These are phyloP conservation scores for Suillus subluteus DNA, from an alignment of 768 basidiomycete genomes.

Conservation along the genomic window DNA sequence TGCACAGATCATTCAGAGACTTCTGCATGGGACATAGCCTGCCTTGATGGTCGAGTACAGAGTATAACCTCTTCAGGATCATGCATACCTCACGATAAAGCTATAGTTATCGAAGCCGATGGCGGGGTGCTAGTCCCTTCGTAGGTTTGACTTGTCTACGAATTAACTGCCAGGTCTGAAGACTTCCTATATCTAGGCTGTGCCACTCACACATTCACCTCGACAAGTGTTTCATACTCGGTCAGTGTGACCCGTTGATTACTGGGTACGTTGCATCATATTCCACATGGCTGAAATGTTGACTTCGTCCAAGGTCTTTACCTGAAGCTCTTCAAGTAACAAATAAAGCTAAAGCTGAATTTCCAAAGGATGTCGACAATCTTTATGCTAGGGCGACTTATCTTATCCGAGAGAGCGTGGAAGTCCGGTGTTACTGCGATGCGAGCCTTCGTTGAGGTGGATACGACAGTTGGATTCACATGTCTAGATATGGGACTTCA, in stretches of 20 bases:
- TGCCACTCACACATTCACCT: constrained; percentile 71
- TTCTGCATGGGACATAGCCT: constrained; percentile 37
- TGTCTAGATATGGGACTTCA: constrained; percentile 57
- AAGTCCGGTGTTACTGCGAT: constrained; percentile 66
- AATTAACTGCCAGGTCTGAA: constrained; percentile 20
- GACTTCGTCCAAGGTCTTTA: constrained; percentile 46
- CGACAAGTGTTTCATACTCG: constrained; percentile 70
- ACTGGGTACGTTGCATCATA: constrained; percentile 47
- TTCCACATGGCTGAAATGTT: not conserved
- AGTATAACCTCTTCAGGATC: constrained; percentile 23
- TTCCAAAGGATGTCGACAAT: constrained; percentile 46
- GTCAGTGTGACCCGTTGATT: constrained; percentile 52
- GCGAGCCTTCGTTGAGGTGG: constrained; percentile 72
- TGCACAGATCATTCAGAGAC: constrained; percentile 31
- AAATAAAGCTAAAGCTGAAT: constrained; percentile 51
- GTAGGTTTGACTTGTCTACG: constrained; percentile 20
- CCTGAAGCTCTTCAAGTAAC: constrained; percentile 58
- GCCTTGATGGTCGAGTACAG: constrained; percentile 32
- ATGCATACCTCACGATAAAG: not conserved
- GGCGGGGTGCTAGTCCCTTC: constrained; percentile 37
- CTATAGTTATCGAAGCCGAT: constrained; percentile 25
- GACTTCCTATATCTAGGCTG: constrained; percentile 32
- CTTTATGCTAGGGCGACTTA: constrained; percentile 54
- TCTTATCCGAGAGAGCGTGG: constrained; percentile 59
- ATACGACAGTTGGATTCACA: constrained; percentile 51